Conservation (phyloP, 805 yeast species). For the Metschnikowia cerradonensis region DNA sequence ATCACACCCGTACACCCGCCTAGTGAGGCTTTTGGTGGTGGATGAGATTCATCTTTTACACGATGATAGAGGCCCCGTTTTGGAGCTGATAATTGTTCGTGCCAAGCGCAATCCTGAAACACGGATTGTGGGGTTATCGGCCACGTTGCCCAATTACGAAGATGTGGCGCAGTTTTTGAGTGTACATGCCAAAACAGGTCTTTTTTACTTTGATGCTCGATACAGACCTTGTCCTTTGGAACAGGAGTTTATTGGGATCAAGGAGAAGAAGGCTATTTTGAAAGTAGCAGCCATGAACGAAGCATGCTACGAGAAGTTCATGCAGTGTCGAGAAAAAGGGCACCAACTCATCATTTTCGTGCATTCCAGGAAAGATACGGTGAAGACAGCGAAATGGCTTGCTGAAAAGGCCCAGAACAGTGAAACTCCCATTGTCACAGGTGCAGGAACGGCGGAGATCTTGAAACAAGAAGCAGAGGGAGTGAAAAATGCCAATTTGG, state of each 20-base stretch:
- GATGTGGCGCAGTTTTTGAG: constrained; percentile 83
- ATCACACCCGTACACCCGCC: constrained; percentile 53
- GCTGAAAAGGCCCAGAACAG: constrained; percentile 57
- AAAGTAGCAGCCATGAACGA: constrained; percentile 81
- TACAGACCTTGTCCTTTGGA: constrained; percentile 91
- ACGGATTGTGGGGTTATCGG: constrained; percentile 82
- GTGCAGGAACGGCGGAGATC: constrained; percentile 58
- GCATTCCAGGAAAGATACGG: constrained; percentile 90
- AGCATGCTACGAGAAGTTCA: constrained; percentile 73
- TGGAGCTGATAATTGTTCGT: constrained; percentile 84
- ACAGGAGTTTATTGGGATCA: constrained; percentile 84
- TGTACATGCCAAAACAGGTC: constrained; percentile 53
- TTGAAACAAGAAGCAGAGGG: constrained; percentile 58
- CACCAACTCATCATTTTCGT: constrained; percentile 88
- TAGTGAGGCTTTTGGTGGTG: constrained; percentile 69
- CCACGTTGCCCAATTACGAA: constrained; percentile 82
- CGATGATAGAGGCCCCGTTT: constrained; percentile 92
- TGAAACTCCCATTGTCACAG: constrained; percentile 28
- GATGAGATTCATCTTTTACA: constrained; percentile 93
- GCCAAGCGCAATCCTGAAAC: constrained; percentile 43
- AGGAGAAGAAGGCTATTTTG: constrained; percentile 76
- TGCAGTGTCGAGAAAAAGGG: constrained; percentile 55
- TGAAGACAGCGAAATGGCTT: constrained; percentile 73
- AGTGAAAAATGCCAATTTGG: constrained; percentile 50
- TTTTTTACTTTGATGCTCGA: constrained; percentile 78